Percentiles rank a stretch among this genome's conserved stretches.
These are phyloP conservation scores for Termitomyces sp. DNA, from an alignment of 768 basidiomycete genomes.

Conservation along the genomic window DNA sequence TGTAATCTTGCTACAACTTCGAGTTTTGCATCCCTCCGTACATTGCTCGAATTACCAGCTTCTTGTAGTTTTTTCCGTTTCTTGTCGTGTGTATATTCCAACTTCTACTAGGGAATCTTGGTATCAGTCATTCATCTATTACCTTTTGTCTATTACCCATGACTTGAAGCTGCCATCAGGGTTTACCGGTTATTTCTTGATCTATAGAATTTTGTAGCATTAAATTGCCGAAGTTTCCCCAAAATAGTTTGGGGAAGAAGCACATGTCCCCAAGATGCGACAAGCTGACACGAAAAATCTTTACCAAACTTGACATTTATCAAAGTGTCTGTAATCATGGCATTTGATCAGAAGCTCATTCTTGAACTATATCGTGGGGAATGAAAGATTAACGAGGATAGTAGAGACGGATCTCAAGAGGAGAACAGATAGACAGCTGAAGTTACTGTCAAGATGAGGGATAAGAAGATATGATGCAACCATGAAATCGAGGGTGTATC, in stretches of 20 bases:
- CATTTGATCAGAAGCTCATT: neutral
- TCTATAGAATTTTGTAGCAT: too few relatives aligned
- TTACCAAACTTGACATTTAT: neutral
- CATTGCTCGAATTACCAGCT: neutral
- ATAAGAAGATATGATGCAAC: neutral
- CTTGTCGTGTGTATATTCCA: neutral
- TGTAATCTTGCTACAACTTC: neutral
- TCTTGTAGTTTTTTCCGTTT: neutral
- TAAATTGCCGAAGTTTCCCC: too few relatives aligned
- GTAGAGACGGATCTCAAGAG: neutral
- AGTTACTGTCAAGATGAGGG: neutral
- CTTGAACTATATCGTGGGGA: neutral
- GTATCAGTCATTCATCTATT: neutral
- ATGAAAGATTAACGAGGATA: neutral
- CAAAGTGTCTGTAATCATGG: too few relatives aligned
- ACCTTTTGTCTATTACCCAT: neutral
- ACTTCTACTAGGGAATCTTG: neutral
- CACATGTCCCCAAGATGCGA: too few relatives aligned
- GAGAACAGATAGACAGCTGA: neutral
- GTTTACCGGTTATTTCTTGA: neutral
- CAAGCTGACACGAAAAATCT: neutral
- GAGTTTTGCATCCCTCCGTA: neutral
- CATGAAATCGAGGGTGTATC: neutral
- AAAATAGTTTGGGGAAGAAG: too few relatives aligned
- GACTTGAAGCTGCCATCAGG: neutral